phyloP scores from a whole-genome alignment of 768 basidiomycete species.

The Scleroderma citrinum region DNA sequence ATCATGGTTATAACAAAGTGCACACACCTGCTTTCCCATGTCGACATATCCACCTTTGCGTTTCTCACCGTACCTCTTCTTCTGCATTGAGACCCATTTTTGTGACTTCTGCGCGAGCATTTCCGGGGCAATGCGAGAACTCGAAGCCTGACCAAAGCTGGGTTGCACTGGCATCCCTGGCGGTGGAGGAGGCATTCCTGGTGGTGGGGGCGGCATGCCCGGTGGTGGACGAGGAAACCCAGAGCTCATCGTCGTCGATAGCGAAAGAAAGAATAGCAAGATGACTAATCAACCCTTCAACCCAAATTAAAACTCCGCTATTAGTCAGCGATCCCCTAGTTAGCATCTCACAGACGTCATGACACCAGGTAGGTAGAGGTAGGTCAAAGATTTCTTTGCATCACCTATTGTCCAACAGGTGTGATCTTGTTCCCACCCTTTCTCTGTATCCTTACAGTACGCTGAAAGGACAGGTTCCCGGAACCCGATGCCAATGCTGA shows the following conservation, averaged over 20 bases:
- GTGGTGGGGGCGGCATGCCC: slow-evolving; percentile 35
- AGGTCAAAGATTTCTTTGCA: too few species aligned
- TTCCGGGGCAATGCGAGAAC: slow-evolving; percentile 50
- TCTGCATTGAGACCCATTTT: slow-evolving; percentile 95
- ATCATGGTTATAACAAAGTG: background rate
- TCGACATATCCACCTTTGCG: slow-evolving; percentile 85
- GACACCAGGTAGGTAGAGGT: too few species aligned
- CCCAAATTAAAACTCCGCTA: background rate
- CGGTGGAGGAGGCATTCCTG: slow-evolving; percentile 32
- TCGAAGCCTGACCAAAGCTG: slow-evolving; percentile 25
- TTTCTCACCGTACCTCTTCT: slow-evolving; percentile 88
- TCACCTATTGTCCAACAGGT: too few species aligned
- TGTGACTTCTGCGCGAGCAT: slow-evolving; percentile 86
- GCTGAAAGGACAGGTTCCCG: too few species aligned
- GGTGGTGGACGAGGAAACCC: slow-evolving; percentile 34
- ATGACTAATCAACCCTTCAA: background rate
- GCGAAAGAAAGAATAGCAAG: slow-evolving; percentile 1
- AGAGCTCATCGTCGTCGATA: slow-evolving; percentile 24
- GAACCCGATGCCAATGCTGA: too few species aligned
- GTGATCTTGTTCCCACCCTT: too few species aligned
- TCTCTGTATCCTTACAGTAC: too few species aligned
- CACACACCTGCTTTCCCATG: slow-evolving; percentile 84
- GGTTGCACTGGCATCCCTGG: slow-evolving; percentile 37
- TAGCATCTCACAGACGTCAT: too few species aligned
- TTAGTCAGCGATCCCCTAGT: background rate